phyloP scores from a whole-genome alignment of 305 asterid species.

The Rubia peregrina region DNA sequence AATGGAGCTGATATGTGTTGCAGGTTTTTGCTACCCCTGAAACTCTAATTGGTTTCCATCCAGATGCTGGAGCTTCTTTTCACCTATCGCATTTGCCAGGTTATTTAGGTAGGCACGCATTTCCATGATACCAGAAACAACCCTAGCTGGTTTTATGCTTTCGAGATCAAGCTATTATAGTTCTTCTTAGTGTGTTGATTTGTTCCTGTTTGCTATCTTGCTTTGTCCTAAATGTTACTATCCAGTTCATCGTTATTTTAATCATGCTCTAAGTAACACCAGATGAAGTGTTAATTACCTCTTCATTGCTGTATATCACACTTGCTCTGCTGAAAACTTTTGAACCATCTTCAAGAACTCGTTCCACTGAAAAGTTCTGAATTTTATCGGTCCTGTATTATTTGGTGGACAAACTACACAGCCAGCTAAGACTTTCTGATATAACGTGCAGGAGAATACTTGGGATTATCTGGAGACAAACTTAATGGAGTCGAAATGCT shows the following conservation, averaged over 20 bases:
- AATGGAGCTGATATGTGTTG: conserved; percentile 14
- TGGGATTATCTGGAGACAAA: conserved; percentile 86
- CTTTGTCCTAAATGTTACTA: background rate
- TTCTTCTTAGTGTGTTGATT: background rate
- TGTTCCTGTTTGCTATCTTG: background rate
- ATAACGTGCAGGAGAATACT: conserved; percentile 67
- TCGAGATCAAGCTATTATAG: background rate
- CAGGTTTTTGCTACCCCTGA: conserved; percentile 96
- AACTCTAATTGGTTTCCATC: conserved; percentile 91
- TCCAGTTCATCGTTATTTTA: background rate
- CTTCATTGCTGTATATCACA: background rate
- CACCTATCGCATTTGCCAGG: conserved; percentile 95
- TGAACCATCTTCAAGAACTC: background rate
- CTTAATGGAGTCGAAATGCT: conserved; percentile 82
- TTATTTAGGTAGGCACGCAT: conserved; percentile 51
- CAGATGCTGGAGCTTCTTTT: conserved; percentile 98
- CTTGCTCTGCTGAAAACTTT: background rate
- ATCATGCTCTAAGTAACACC: background rate
- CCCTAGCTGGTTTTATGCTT: background rate
- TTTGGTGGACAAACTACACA: background rate
- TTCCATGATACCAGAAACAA: background rate
- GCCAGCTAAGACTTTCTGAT: conserved; percentile 1
- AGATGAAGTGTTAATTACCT: background rate
- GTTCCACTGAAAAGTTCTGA: background rate
- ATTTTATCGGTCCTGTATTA: background rate